Base-by-base conservation (phyloP, 306 rosid genomes). In the Lupinus albus region DNA sequence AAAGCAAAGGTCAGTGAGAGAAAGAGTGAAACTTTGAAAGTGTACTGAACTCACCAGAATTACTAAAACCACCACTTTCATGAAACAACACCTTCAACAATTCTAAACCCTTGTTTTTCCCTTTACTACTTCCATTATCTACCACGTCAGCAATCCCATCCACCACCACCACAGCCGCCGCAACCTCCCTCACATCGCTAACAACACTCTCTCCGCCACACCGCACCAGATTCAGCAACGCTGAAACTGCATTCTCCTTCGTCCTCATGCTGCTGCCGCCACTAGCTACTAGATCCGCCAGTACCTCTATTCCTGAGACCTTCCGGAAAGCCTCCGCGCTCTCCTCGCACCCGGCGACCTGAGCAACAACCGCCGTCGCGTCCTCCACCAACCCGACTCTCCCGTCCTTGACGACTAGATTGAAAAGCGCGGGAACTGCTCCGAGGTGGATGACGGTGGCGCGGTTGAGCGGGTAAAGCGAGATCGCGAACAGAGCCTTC, bases 291-390 rank as follows among this genome's bases (percentile, higher is more conserved):
- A 93, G 28, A 76, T 88, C 97, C 1, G 59, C 89, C 64, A 93
- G 30, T 1, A 86, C 86, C 9, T 79, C 83, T 2, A 80, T 14
- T 0, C 96, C 97, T 0, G 89, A 76, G 0, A 77, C 84, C 72
- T 64, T 79, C 20, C 70, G 56, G 20, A 93, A 90, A 3, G 90
- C 97, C 2, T 81, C 84, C 1, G 58, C 88, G 67, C 97, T 85
- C 60, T 93, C 99, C 15, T 85, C 96, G 66, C 97, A 93, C 1
- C 97, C 99, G 1, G 97, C 97, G 3, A 93, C 79, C 80, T 93
- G 99, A 3, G 99, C 96, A 0, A 93, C 68, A 13, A 93, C 99
- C 13, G 99, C 99, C 17, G 99, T 85, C 0, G 94, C 84, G 13
- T 93, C 99, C 76, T 93, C 99, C 15, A 88, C 83, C 15, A 93